phyloP scores from a whole-genome alignment of 129 eudicot genomes.

The Lactuca saligna region DNA sequence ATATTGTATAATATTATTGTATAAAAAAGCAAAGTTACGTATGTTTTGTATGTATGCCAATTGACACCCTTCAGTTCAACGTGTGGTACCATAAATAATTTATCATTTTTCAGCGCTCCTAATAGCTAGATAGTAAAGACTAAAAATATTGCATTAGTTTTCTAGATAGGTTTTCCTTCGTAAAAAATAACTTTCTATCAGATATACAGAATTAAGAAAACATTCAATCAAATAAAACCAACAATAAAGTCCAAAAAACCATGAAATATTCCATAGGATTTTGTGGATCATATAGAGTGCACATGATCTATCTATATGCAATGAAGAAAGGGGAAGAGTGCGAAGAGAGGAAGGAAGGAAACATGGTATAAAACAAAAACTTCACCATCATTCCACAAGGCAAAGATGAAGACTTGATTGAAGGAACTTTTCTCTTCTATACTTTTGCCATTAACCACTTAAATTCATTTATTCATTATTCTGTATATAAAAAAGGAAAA shows the following conservation, averaged over 20 bases:
- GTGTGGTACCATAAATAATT: not conserved
- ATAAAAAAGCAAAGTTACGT: too few species aligned
- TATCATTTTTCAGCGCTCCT: not conserved
- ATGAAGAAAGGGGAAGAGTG: constrained; percentile 14
- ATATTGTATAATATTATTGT: not conserved
- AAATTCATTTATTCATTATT: constrained; percentile 24
- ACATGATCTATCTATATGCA: constrained; percentile 20
- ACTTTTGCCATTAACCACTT: constrained; percentile 33
- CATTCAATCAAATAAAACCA: constrained; percentile 4
- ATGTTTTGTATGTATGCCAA: not conserved
- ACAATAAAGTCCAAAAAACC: constrained; percentile 20
- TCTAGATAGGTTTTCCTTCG: not conserved
- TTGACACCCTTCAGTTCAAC: not conserved
- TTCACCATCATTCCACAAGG: constrained; percentile 36
- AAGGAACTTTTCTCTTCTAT: constrained; percentile 30
- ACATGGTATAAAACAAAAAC: constrained; percentile 57
- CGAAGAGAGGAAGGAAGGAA: constrained; percentile 39
- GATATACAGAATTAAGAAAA: not conserved
- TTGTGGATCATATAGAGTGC: constrained; percentile 22
- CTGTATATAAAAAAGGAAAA: not conserved
- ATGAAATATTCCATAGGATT: constrained; percentile 17
- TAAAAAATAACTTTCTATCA: not conserved
- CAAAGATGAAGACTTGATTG: constrained; percentile 30
- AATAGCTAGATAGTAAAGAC: not conserved
- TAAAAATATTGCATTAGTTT: not conserved